Conservation (phyloP, 805 yeast genomes). For the Helenozyma rhizophorensis region DNA sequence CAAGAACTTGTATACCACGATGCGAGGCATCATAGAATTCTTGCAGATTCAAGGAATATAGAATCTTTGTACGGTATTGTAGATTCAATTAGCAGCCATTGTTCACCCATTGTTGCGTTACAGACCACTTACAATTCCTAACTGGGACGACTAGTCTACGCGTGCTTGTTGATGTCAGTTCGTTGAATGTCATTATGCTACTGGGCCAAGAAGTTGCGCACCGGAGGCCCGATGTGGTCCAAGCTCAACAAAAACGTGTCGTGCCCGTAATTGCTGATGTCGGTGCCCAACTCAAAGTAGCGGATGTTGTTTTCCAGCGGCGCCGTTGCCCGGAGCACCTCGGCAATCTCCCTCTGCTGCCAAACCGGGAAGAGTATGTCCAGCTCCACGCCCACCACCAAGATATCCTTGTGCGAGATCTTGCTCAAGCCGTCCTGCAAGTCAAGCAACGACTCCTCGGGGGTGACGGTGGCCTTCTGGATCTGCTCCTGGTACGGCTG, state of each 20-base stretch:
- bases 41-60: no score
- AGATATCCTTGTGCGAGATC: slow-evolving; percentile 58
- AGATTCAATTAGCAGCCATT: no score
- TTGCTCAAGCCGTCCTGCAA: slow-evolving; percentile 60
- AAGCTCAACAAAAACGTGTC: slow-evolving; percentile 83
- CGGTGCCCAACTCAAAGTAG: slow-evolving; percentile 73
- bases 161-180: no score
- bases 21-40: no score
- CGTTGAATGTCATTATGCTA: no score
- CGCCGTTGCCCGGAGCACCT: slow-evolving; percentile 40
- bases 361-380: slow-evolving; percentile 90
- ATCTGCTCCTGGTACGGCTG: slow-evolving; percentile 54
- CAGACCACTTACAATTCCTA: no score
- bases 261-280: slow-evolving; percentile 81
- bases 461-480: slow-evolving; percentile 40
- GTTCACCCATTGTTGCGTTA: no score
- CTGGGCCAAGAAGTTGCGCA: slow-evolving; percentile 60
- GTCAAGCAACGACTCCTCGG: slow-evolving; percentile 58
- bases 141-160: no score
- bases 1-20: background rate
- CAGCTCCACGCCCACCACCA: slow-evolving; percentile 89
- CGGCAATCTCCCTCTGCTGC: slow-evolving; percentile 85
- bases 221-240: slow-evolving; percentile 76
- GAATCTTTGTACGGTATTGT: no score
- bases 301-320: slow-evolving; percentile 34